Percentiles rank a stretch among this genome's conserved stretches.
Evolutionary conservation across 1,284 basidiomycete species (phyloP).

Genomic region (Mycena citricolor): DNA sequence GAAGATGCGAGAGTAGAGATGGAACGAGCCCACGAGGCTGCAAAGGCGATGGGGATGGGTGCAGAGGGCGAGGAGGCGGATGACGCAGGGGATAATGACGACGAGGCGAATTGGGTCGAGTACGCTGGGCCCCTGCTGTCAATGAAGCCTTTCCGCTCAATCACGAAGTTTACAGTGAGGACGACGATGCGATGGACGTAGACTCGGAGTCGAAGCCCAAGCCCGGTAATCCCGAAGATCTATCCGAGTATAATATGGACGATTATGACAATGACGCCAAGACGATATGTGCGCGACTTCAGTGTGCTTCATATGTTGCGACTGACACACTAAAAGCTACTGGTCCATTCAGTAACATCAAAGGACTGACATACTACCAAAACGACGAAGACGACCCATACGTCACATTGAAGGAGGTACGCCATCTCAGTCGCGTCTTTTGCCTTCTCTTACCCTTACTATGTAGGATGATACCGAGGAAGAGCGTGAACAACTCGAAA

Average conservation of each 20-base stretch:
- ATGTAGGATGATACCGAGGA: slow-evolving; percentile 75
- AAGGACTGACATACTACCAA: slow-evolving; percentile 90
- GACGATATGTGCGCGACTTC: slow-evolving; percentile 46
- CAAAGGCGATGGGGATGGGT: slow-evolving; percentile 67
- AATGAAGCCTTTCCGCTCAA: slow-evolving; percentile 18
- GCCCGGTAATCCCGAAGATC: slow-evolving; percentile 56
- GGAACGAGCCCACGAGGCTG: slow-evolving; percentile 78
- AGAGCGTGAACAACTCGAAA: slow-evolving; percentile 89
- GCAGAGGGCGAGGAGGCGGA: slow-evolving; percentile 61
- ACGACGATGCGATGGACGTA: slow-evolving; percentile 66
- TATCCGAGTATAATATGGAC: slow-evolving; percentile 92
- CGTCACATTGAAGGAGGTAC: slow-evolving; percentile 91
- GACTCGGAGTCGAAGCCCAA: slow-evolving; percentile 45
- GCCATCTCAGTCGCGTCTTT: slow-evolving; percentile 30
- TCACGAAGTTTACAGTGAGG: slow-evolving; percentile 42
- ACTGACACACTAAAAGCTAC: slow-evolving; percentile 29
- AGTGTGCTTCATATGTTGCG: background rate
- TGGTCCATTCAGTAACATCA: slow-evolving; percentile 95
- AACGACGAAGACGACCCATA: slow-evolving; percentile 96
- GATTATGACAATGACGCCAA: slow-evolving; percentile 88
- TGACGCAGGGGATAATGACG: slow-evolving; percentile 50
- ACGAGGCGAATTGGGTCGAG: slow-evolving; percentile 77
- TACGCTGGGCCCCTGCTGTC: slow-evolving; percentile 59
- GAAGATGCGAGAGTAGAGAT: slow-evolving; percentile 87
- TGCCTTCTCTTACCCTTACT: too few species aligned